These are phyloP conservation scores for Arabidopsis suecica DNA, from an alignment of 345 rosid genomes.

Conservation along the genomic window DNA sequence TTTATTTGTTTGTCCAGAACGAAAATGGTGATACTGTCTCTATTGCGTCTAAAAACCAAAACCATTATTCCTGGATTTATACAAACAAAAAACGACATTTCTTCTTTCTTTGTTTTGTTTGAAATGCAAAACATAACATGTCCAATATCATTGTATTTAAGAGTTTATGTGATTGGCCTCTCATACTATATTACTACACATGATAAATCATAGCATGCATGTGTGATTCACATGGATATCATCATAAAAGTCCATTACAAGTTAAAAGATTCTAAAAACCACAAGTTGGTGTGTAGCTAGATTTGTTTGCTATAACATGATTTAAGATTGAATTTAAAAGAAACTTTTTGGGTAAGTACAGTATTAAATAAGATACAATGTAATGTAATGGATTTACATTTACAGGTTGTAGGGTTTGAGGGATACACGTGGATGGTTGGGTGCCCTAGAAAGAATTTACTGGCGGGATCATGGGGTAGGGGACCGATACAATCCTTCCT, in stretches of 20 bases:
- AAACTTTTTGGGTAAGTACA: background rate
- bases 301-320: slow-evolving; percentile 5
- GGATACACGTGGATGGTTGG: slow-evolving; percentile 45
- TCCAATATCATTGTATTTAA: background rate
- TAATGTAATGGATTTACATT: slow-evolving; percentile 28
- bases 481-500: slow-evolving; percentile 26
- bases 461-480: slow-evolving; percentile 36
- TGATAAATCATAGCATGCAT: slow-evolving; percentile 37
- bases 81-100: background rate
- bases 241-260: slow-evolving; percentile 39
- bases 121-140: background rate
- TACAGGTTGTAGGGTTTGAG: slow-evolving; percentile 45
- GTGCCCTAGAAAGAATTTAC: slow-evolving; percentile 34
- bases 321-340: background rate
- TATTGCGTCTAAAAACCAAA: slow-evolving; percentile 14
- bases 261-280: slow-evolving; percentile 16
- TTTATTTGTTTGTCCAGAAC: slow-evolving; percentile 1
- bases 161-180: background rate
- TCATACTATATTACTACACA: background rate
- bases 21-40: slow-evolving; percentile 32
- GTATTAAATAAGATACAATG: background rate
- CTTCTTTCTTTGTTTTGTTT: background rate
- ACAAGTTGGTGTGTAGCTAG: slow-evolving; percentile 3
- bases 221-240: slow-evolving; percentile 44
- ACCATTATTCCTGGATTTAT: background rate